A percentile compares a stretch with the other conserved stretches of the same genome.
Conservation (phyloP, 441 rosid species). For the Erodium chrysanthum region DNA sequence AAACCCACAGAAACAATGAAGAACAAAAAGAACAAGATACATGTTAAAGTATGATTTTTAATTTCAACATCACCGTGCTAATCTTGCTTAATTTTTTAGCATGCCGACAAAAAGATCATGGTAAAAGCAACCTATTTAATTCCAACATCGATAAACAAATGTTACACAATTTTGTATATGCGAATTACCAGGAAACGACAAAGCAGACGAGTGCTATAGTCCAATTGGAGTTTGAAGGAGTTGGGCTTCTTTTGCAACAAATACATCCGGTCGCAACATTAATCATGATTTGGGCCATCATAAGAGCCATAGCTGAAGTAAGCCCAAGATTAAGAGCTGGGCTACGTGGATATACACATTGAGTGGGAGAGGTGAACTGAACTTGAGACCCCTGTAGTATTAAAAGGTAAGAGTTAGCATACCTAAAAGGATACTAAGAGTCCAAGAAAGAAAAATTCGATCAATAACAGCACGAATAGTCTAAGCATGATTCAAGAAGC, state of each 20-base stretch:
- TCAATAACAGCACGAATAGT: neutral
- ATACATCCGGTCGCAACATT: conserved; percentile 63
- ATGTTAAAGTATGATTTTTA: too few species aligned
- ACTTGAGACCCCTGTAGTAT: conserved; percentile 55
- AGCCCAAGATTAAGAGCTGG: conserved; percentile 72
- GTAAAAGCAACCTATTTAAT: too few species aligned
- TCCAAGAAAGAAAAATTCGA: neutral
- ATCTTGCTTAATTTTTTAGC: neutral
- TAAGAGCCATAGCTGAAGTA: conserved; percentile 53
- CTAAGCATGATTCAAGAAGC: neutral
- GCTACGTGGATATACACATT: conserved; percentile 61
- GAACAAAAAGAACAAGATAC: neutral
- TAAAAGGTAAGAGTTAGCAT: too few species aligned
- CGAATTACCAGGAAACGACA: conserved; percentile 60
- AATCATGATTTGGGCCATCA: conserved; percentile 56
- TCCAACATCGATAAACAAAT: too few species aligned
- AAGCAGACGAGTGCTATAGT: conserved; percentile 50
- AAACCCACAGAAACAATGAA: too few species aligned
- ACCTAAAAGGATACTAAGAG: neutral
- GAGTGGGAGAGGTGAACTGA: conserved; percentile 27
- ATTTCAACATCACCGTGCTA: neutral
- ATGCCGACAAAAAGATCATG: neutral
- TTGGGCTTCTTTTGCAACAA: conserved; percentile 55
- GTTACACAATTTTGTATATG: too few species aligned
- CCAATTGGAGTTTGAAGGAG: conserved; percentile 50